Evolutionary conservation across 331 rosid genomes (phyloP).

Genomic region (Stylosanthes scabra): DNA sequence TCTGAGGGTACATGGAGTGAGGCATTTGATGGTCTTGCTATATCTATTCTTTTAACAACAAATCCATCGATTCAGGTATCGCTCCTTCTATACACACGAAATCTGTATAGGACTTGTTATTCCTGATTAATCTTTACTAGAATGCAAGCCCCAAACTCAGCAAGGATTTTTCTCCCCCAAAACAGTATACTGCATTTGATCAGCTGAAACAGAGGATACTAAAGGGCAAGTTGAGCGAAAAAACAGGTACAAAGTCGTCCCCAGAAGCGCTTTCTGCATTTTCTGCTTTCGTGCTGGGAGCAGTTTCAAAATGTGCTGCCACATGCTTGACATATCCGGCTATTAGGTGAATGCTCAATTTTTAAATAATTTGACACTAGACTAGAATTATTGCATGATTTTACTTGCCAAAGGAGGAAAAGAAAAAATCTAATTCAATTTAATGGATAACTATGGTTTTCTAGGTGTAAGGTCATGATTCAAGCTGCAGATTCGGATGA

Average conservation of each 20-base stretch:
- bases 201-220: constrained; percentile 81
- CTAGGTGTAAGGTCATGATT: constrained; percentile 90
- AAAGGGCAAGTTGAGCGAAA: constrained; percentile 53
- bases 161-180: constrained; percentile 26
- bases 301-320: constrained; percentile 91
- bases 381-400: neutral
- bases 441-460: constrained; percentile 1
- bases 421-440: neutral
- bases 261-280: constrained; percentile 85
- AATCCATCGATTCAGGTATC: constrained; percentile 96
- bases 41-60: constrained; percentile 92
- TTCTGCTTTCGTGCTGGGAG: constrained; percentile 86
- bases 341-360: constrained; percentile 68
- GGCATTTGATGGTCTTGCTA: constrained; percentile 90
- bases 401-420: constrained; percentile 13
- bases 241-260: constrained; percentile 60
- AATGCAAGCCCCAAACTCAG: constrained; percentile 26
- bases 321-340: constrained; percentile 98
- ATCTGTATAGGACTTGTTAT: constrained; percentile 23
- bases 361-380: constrained; percentile 22
- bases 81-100: constrained; percentile 30
- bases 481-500: constrained; percentile 81
- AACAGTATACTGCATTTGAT: constrained; percentile 89
- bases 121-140: constrained; percentile 19
- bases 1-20: constrained; percentile 85